These are phyloP conservation scores for Candida arabinofermentans DNA, from an alignment of 805 yeast species.

Conservation along the genomic window DNA sequence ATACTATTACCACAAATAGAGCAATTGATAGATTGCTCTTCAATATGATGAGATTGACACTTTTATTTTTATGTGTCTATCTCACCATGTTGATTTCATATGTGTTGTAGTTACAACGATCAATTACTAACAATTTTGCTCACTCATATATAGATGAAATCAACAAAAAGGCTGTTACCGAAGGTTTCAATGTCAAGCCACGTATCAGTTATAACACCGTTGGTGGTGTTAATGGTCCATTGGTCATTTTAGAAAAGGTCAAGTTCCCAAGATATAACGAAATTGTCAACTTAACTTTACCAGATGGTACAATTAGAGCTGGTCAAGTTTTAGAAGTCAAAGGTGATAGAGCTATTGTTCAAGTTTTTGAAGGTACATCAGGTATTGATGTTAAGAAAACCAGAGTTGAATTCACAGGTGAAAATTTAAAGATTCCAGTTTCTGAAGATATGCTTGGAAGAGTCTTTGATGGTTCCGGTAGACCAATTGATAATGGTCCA, in stretches of 20 bases:
- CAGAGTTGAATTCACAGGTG: conserved; percentile 94
- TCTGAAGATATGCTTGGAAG: conserved; percentile 97
- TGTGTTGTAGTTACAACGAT: too few relatives aligned
- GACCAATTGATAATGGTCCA: conserved; percentile 98
- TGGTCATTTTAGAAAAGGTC: conserved; percentile 84
- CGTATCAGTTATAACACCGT: conserved; percentile 93
- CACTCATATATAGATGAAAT: conserved; percentile 56
- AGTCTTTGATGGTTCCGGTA: conserved; percentile 97
- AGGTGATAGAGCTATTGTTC: conserved; percentile 96
- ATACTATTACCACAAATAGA: not conserved
- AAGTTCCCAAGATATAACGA: conserved; percentile 91
- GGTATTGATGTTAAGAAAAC: conserved; percentile 99
- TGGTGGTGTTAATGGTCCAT: conserved; percentile 97
- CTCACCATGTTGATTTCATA: too few relatives aligned
- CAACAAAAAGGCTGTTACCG: conserved; percentile 87
- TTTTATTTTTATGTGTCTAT: too few relatives aligned
- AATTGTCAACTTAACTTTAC: conserved; percentile 93
- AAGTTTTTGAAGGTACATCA: conserved; percentile 98
- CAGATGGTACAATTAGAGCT: conserved; percentile 91
- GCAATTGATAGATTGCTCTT: not conserved
- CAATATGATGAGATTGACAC: too few relatives aligned
- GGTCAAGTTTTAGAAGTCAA: conserved; percentile 98
- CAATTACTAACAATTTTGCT: conserved; percentile 21
- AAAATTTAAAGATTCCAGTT: conserved; percentile 87
- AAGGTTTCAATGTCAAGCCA: conserved; percentile 89